A percentile compares a stretch with the other conserved stretches of the same genome.
Evolutionary conservation across 495 filamentous ascomycete species (phyloP).

Genomic region (Aspergillus egyptiacus): DNA sequence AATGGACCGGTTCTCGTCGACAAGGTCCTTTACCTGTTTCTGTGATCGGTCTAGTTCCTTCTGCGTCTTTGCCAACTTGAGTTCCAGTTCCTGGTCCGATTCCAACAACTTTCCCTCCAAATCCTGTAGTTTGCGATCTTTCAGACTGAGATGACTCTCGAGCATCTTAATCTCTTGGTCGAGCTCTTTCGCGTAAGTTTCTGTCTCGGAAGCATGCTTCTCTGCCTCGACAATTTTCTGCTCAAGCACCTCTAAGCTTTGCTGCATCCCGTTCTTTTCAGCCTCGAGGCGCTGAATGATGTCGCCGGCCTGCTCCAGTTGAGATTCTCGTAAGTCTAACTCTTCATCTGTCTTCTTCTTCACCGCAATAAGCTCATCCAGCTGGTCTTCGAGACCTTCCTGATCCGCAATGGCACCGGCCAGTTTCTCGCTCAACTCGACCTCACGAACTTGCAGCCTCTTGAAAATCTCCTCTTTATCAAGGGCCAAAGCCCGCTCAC

Average conservation of each 20-base stretch:
- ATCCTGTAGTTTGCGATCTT: conserved; percentile 85
- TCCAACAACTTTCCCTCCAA: conserved; percentile 79
- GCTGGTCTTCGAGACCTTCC: conserved; percentile 84
- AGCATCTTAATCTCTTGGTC: conserved; percentile 84
- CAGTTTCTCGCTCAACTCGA: conserved; percentile 85
- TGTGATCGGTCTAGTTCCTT: conserved; percentile 72
- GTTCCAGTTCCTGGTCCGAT: conserved; percentile 81
- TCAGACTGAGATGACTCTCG: conserved; percentile 80
- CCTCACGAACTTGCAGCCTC: conserved; percentile 80
- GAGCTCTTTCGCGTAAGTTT: conserved; percentile 64
- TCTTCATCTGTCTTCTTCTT: conserved; percentile 88
- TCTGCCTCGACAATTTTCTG: conserved; percentile 60
- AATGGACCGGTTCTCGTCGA: conserved; percentile 76
- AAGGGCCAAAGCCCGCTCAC: conserved; percentile 85
- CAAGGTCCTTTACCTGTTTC: conserved; percentile 65
- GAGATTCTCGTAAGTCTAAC: conserved; percentile 65
- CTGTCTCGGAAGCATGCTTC: conserved; percentile 58
- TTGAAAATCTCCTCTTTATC: conserved; percentile 99
- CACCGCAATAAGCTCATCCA: conserved; percentile 81
- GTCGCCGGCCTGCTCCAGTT: conserved; percentile 85
- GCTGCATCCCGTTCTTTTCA: conserved; percentile 70
- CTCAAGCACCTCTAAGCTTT: conserved; percentile 62
- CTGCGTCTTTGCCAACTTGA: conserved; percentile 75
- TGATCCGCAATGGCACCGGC: conserved; percentile 92
- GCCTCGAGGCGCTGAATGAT: conserved; percentile 79